phyloP scores from a whole-genome alignment of 768 basidiomycete species.

The Pleurotus citrinopileatus region DNA sequence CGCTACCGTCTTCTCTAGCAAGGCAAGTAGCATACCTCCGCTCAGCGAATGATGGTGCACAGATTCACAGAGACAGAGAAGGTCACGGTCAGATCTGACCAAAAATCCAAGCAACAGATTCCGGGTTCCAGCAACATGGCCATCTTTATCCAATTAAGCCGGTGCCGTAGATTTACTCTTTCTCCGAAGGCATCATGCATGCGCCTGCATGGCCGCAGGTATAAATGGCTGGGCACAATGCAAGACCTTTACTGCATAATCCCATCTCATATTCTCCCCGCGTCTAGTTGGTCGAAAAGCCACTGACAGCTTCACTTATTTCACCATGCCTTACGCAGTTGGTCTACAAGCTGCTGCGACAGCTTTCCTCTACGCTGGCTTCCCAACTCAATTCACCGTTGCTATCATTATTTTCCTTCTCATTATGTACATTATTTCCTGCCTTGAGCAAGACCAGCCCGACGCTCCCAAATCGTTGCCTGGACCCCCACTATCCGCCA shows the following conservation, averaged over 20 bases:
- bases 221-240: conserved; percentile 10
- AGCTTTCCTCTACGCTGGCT: conserved; percentile 49
- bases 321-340: conserved; percentile 46
- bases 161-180: conserved; percentile 9
- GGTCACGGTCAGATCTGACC: neutral
- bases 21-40: neutral
- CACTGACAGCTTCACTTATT: conserved; percentile 29
- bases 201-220: conserved; percentile 6
- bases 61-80: conserved; percentile 1
- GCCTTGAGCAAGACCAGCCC: conserved; percentile 42
- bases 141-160: conserved; percentile 2
- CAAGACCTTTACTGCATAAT: conserved; percentile 4
- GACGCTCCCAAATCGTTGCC: conserved; percentile 59
- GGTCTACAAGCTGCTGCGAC: conserved; percentile 46
- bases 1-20: neutral
- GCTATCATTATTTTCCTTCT: conserved; percentile 45
- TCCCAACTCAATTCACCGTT: conserved; percentile 44
- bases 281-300: conserved; percentile 15
- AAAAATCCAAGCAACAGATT: conserved; percentile 6
- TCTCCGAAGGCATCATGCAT: conserved; percentile 9
- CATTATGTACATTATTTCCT: conserved; percentile 43
- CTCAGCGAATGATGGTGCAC: neutral
- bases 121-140: conserved; percentile 7
- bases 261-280: conserved; percentile 6
- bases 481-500: conserved; percentile 53